Evolutionary conservation across 331 rosid species (phyloP), one percentile per base, ranked within the genome.

Genomic region (Cucumis variabilis): DNA sequence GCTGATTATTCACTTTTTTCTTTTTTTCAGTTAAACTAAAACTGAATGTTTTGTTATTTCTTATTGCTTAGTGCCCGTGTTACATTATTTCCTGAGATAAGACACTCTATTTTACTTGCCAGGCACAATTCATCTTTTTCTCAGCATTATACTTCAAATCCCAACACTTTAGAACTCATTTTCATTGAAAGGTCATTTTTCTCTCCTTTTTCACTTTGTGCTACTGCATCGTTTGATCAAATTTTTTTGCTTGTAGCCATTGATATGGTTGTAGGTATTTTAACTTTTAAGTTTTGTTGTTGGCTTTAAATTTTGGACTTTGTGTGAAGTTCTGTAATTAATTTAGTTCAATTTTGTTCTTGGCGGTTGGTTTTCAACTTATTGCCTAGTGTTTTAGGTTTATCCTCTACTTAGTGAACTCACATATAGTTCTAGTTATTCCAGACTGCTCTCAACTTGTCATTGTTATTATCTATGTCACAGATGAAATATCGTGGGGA

Each of bases 361-460:
- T 30, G 37, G 37, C 66, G 33, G 76, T 89, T 86, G 99, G 99
- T 95, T 93, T 1, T 30, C 3, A 3, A 3, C 3, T 92, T 94
- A 88, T 95, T 95, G 93, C 92, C 93, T 91, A 69, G 92, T 76
- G 87, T 93, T 93, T 93, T 92, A 71, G 89, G 91, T 91, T 92
- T 88, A 76, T 72, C 11, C 88, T 33, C 19, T 17, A 37, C 81
- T 25, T 16, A 68, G 24, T 73, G 13, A 9, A 9, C 27, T 60
- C 50, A 27, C 24, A 24, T 73, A 82, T 58, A 7, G 70, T 28
- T 60, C 19, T n/a, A n/a, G n/a, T n/a, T n/a, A n/a, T 5, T 60
- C 51, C 5, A 19, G 12, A 80, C 20, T n/a, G 67, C 24, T 62
- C 0, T 19, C 67, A n/a, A 30, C 37, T 30, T 30, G 24, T 76